These are phyloP conservation scores for Magnolia changhungtana DNA, from an alignment of 164 flowering plant genomes.

Conservation along the genomic window DNA sequence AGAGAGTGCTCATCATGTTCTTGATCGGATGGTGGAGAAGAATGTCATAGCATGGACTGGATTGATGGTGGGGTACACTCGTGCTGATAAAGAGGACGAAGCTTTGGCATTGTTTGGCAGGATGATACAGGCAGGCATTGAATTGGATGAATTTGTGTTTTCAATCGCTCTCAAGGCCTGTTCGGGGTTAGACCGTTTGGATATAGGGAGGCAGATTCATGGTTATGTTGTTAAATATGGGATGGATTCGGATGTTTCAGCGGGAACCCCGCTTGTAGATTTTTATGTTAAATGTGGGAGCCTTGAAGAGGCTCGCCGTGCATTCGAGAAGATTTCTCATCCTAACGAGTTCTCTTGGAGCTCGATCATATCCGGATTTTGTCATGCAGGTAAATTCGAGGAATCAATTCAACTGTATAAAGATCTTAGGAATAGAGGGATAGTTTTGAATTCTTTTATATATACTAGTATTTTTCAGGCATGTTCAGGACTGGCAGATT, in stretches of 20 bases:
- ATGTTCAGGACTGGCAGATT: conserved; percentile 42
- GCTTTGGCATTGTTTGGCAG: conserved; percentile 32
- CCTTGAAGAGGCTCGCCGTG: conserved; percentile 33
- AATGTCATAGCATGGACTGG: conserved; percentile 44
- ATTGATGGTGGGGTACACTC: conserved; percentile 45
- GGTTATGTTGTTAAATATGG: conserved; percentile 36
- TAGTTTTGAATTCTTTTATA: conserved; percentile 32
- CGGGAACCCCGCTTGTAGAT: conserved; percentile 57
- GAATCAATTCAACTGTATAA: conserved; percentile 32
- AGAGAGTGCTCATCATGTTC: conserved; percentile 32
- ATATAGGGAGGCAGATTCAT: conserved; percentile 47
- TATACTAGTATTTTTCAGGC: conserved; percentile 51
- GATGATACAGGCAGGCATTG: conserved; percentile 34
- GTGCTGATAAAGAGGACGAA: conserved; percentile 23
- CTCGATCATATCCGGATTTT: conserved; percentile 43
- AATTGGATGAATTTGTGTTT: conserved; percentile 51
- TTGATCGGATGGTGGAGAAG: conserved; percentile 34
- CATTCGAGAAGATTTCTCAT: conserved; percentile 39
- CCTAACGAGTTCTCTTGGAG: conserved; percentile 64
- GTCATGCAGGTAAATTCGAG: conserved; percentile 37
- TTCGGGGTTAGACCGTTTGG: conserved; percentile 25
- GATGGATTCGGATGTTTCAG: conserved; percentile 39
- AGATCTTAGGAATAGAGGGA: conserved; percentile 27
- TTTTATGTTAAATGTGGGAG: conserved; percentile 46
- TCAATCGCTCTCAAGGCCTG: conserved; percentile 48